A percentile compares a stretch with the other conserved stretches of the same genome.
phyloP scores from a whole-genome alignment of 1,284 basidiomycete species.

The Tylopilus sp. region DNA sequence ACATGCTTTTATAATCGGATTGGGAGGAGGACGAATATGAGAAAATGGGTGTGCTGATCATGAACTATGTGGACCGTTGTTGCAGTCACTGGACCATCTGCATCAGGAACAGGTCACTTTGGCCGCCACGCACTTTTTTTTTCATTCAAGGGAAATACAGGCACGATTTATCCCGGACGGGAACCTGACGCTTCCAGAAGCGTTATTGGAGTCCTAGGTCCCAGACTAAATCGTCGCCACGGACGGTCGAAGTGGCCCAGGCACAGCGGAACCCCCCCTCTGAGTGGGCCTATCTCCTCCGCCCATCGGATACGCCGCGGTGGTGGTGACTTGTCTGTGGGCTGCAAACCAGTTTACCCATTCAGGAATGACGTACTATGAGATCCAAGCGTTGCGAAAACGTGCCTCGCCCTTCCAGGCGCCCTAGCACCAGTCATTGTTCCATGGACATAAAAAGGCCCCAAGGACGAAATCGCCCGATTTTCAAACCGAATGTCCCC shows the following conservation, averaged over 20 bases:
- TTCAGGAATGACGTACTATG: background rate
- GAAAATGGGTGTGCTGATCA: constrained; percentile 21
- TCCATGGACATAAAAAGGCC: background rate
- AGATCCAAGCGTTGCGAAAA: background rate
- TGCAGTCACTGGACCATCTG: constrained; percentile 15
- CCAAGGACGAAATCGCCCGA: background rate
- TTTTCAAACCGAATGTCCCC: background rate
- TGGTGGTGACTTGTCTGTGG: background rate
- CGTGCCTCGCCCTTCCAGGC: constrained; percentile 6
- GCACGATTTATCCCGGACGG: constrained; percentile 12
- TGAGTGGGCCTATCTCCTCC: constrained; percentile 13
- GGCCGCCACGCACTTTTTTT: constrained; percentile 24
- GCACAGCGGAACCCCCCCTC: constrained; percentile 4
- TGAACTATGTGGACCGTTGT: constrained; percentile 15
- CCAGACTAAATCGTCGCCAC: constrained; percentile 13
- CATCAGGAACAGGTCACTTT: constrained; percentile 15
- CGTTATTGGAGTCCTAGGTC: background rate
- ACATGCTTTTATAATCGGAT: constrained; percentile 25
- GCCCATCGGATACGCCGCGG: constrained; percentile 8
- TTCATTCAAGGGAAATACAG: constrained; percentile 19
- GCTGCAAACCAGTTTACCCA: background rate
- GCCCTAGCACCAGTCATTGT: constrained; percentile 3
- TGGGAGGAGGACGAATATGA: constrained; percentile 19
- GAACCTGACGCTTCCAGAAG: constrained; percentile 17
- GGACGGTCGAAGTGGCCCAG: background rate